A percentile compares a stretch with the other conserved stretches of the same genome.
Conservation (phyloP, 176 grass and related monocot genomes). For the Dactylis glomerata region DNA sequence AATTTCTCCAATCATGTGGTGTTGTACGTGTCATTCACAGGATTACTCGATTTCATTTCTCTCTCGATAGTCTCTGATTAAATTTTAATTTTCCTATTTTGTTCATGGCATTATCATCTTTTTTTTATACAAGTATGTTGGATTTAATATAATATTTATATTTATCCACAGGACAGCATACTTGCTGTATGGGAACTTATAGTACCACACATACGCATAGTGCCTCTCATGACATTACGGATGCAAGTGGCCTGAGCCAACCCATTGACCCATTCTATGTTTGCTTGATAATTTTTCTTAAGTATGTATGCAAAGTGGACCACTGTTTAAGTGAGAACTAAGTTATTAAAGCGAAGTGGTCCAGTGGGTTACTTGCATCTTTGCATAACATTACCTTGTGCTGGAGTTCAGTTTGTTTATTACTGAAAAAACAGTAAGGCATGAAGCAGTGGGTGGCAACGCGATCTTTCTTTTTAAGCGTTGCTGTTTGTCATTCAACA, state of each 20-base stretch:
- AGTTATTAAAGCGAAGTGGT: neutral
- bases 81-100: constrained; percentile 17
- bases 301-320: neutral
- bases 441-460: neutral
- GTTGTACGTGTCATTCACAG: neutral
- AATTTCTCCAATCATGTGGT: constrained; percentile 22
- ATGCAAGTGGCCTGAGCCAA: neutral
- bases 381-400: constrained; percentile 7
- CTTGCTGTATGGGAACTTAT: constrained; percentile 4
- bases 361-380: neutral
- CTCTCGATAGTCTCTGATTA: neutral
- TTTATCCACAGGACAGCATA: neutral
- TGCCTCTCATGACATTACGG: constrained; percentile 1
- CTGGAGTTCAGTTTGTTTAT: neutral
- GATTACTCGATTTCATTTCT: constrained; percentile 8
- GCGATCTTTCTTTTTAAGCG: neutral
- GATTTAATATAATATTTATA: neutral
- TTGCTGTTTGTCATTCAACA: neutral
- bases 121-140: constrained; percentile 1
- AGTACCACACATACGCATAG: neutral
- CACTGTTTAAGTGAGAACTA: neutral
- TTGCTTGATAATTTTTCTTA: neutral
- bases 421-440: neutral
- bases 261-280: neutral
- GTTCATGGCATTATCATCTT: neutral